Conservation (phyloP, 352 stramenopile species). For the Pythium guiyangense region DNA sequence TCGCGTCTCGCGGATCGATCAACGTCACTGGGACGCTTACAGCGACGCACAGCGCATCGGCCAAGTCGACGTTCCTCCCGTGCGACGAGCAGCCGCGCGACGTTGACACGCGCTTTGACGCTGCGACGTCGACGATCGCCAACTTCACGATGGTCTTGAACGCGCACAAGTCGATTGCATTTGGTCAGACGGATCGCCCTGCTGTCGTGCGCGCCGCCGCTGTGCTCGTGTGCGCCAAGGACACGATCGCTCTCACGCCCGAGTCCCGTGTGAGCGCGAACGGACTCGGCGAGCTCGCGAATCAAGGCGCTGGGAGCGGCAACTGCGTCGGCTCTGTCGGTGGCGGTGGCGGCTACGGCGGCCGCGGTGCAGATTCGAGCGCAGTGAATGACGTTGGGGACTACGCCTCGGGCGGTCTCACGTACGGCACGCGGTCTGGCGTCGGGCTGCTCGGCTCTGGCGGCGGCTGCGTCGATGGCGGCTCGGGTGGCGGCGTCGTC, state of each 20-base stretch:
- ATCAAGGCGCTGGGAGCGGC: slow-evolving; percentile 59
- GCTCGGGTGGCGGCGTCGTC: slow-evolving; percentile 62
- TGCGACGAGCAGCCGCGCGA: slow-evolving; percentile 43
- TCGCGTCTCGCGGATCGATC: slow-evolving; percentile 48
- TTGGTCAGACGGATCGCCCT: slow-evolving; percentile 31
- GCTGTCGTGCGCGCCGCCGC: slow-evolving; percentile 42
- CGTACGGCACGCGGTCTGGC: slow-evolving; percentile 63
- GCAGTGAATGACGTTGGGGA: slow-evolving; percentile 43
- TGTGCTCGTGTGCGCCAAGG: slow-evolving; percentile 52
- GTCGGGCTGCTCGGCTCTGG: slow-evolving; percentile 67
- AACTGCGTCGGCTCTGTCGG: slow-evolving; percentile 54
- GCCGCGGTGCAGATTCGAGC: slow-evolving; percentile 64
- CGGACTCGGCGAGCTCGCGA: slow-evolving; percentile 53
- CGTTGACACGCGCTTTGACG: slow-evolving; percentile 11
- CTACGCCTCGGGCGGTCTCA: slow-evolving; percentile 55
- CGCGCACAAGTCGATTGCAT: slow-evolving; percentile 42
- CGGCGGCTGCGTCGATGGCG: slow-evolving; percentile 60
- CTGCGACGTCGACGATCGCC: slow-evolving; percentile 7
- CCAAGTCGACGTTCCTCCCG: slow-evolving; percentile 39
- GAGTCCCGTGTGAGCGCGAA: slow-evolving; percentile 48
- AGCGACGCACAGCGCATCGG: slow-evolving; percentile 29
- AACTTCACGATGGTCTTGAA: slow-evolving; percentile 70
- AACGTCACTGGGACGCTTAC: slow-evolving; percentile 42
- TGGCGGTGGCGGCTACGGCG: slow-evolving; percentile 65
- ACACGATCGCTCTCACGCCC: slow-evolving; percentile 37